These are phyloP conservation scores for Fusarium vanettenii DNA, from an alignment of 2,329 filamentous ascomycete genomes.

Conservation along the genomic window DNA sequence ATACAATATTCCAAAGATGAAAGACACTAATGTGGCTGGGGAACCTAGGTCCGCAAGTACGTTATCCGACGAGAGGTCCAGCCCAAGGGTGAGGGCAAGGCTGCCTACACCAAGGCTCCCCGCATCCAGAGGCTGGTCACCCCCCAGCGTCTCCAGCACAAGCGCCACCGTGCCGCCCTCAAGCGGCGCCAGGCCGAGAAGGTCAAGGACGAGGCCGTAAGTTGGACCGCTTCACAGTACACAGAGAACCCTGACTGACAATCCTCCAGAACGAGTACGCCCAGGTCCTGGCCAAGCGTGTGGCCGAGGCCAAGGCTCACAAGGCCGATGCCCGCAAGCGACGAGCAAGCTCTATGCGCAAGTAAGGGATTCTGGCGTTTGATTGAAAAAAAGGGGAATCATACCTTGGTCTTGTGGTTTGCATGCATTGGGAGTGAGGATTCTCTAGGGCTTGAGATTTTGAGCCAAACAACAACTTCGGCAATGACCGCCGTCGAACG, in stretches of 20 bases:
- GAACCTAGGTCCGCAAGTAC: constrained; percentile 92
- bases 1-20: constrained; percentile 19
- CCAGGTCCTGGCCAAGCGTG: constrained; percentile 95
- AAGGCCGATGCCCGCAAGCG: constrained; percentile 97
- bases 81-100: constrained; percentile 97
- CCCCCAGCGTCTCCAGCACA: constrained; percentile 99
- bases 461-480: constrained; percentile 39
- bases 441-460: constrained; percentile 48
- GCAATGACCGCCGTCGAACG: constrained; percentile 31
- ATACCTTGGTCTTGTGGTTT: constrained; percentile 54
- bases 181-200: constrained; percentile 98
- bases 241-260: background rate
- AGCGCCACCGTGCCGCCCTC: constrained; percentile 96
- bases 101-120: constrained; percentile 99
- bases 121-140: constrained; percentile 99
- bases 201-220: constrained; percentile 98
- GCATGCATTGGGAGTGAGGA: constrained; percentile 57
- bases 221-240: constrained; percentile 49
- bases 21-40: constrained; percentile 53
- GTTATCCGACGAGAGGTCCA: constrained; percentile 99
- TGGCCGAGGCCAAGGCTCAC: constrained; percentile 93
- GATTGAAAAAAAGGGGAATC: constrained; percentile 50
- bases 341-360: constrained; percentile 93
- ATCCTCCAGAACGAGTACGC: constrained; percentile 90
- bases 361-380: constrained; percentile 68